Conservation (phyloP, 306 rosid genomes). For the Gillenia trifoliata region DNA sequence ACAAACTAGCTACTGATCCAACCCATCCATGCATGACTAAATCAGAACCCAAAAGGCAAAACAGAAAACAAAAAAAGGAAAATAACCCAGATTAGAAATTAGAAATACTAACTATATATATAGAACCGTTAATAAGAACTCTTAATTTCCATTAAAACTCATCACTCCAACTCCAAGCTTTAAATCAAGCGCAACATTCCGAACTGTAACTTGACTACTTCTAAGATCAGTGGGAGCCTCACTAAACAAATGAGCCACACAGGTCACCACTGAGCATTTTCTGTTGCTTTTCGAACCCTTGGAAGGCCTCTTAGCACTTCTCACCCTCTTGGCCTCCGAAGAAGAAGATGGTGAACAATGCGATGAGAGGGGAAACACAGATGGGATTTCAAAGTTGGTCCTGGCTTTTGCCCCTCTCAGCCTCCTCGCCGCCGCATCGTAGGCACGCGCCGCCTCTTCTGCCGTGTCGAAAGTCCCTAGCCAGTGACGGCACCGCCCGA, state of each 20-base stretch:
- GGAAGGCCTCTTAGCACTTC: neutral
- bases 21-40: neutral
- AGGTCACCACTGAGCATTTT: conserved; percentile 60
- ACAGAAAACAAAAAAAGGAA: neutral
- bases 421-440: conserved; percentile 87
- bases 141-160: neutral
- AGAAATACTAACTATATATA: neutral
- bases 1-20: neutral
- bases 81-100: neutral
- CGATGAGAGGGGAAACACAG: conserved; percentile 41
- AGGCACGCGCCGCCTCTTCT: conserved; percentile 92
- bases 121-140: neutral
- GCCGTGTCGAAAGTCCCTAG: conserved; percentile 89
- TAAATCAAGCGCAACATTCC: conserved; percentile 40
- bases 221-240: neutral
- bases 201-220: no score
- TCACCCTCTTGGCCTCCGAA: neutral
- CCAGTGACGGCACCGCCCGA: conserved; percentile 90
- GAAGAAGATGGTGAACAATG: conserved; percentile 19
- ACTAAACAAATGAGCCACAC: conserved; percentile 64
- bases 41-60: neutral
- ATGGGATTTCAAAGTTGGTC: conserved; percentile 66
- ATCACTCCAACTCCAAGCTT: conserved; percentile 28
- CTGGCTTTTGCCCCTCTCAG: conserved; percentile 75
- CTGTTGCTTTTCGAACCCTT: conserved; percentile 2